Evolutionary conservation across 352 stramenopile species (phyloP).

Genomic region (Phytophthora megakarya): DNA sequence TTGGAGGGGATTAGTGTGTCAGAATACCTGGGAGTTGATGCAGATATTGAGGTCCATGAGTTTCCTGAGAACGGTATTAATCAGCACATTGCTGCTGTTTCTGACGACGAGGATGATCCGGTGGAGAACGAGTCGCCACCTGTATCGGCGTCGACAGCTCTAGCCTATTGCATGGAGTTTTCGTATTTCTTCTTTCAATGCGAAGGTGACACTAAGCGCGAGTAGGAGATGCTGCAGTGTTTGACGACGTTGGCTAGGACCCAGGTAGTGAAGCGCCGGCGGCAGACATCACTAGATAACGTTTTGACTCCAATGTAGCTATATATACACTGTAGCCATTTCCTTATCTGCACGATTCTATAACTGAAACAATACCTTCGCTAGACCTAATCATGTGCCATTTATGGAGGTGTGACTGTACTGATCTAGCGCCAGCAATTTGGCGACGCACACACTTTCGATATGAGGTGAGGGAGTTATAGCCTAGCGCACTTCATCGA

Average conservation of each 20-base stretch:
- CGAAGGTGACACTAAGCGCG: conserved; percentile 2
- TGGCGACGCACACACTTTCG: too few species aligned
- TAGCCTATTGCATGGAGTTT: conserved; percentile 12
- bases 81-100: too few species aligned
- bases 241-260: conserved; percentile 5
- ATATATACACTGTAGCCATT: conserved; percentile 1
- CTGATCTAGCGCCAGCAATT: too few species aligned
- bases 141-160: conserved; percentile 6
- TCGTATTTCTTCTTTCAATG: conserved; percentile 17
- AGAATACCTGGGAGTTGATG: conserved; percentile 13
- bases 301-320: conserved; percentile 10
- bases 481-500: too few species aligned
- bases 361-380: conserved; percentile 9
- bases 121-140: neutral
- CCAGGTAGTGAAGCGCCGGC: conserved; percentile 1
- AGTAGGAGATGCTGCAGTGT: conserved; percentile 13
- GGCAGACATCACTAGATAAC: conserved; percentile 11
- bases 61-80: neutral
- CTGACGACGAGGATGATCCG: neutral
- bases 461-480: too few species aligned
- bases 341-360: conserved; percentile 8
- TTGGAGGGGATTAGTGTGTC: neutral
- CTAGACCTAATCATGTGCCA: neutral
- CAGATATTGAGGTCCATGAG: conserved; percentile 7
- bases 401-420: conserved; percentile 2